phyloP scores from a whole-genome alignment of 116 monocot genomes.

The Zostera marina region DNA sequence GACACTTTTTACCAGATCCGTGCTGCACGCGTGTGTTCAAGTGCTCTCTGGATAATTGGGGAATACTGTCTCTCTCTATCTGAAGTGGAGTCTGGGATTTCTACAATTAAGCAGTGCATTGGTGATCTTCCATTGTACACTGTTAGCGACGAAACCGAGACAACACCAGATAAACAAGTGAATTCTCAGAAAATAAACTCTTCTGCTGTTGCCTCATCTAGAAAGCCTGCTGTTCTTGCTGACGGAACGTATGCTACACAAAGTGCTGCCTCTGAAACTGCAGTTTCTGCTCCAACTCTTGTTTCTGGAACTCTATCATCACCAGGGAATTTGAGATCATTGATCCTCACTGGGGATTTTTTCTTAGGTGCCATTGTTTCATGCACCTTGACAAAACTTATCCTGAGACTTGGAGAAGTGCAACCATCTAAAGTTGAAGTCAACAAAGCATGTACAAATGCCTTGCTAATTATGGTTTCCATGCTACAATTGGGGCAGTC shows the following conservation, averaged over 20 bases:
- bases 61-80: conserved; percentile 85
- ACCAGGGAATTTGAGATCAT: conserved; percentile 49
- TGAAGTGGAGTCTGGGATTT: conserved; percentile 71
- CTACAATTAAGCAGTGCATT: conserved; percentile 79
- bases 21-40: conserved; percentile 59
- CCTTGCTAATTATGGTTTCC: conserved; percentile 50
- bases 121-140: conserved; percentile 89
- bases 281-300: conserved; percentile 32
- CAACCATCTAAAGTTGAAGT: conserved; percentile 46
- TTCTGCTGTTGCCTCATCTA: conserved; percentile 43
- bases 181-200: conserved; percentile 28
- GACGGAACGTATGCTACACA: conserved; percentile 87
- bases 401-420: conserved; percentile 62
- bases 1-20: conserved; percentile 91
- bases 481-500: conserved; percentile 69
- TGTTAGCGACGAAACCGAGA: conserved; percentile 25
- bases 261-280: conserved; percentile 66
- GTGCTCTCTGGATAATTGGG: conserved; percentile 88
- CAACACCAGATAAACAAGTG: conserved; percentile 21
- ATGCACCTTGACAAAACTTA: conserved; percentile 55
- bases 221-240: conserved; percentile 61
- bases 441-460: conserved; percentile 27
- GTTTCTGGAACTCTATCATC: conserved; percentile 31
- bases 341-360: conserved; percentile 72
- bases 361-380: conserved; percentile 58